Evolutionary conservation across 2,329 filamentous ascomycete genomes (phyloP).

Genomic region (Exophiala phaeomuriformis): DNA sequence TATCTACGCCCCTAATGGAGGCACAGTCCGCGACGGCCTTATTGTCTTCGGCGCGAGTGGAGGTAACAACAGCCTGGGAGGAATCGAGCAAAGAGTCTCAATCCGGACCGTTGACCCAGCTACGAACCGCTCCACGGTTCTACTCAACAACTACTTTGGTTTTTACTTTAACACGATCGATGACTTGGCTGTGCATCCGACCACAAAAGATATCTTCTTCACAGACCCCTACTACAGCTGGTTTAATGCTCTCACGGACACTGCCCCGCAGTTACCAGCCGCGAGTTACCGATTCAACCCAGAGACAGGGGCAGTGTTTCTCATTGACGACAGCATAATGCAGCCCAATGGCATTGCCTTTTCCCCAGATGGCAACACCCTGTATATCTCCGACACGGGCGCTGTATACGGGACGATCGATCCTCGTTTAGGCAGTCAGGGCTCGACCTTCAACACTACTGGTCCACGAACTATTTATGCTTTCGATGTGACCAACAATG

Average conservation of each 20-base stretch:
- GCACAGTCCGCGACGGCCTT: conserved; percentile 35
- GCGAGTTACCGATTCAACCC: conserved; percentile 38
- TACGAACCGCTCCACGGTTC: conserved; percentile 36
- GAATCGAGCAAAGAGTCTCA: conserved; percentile 35
- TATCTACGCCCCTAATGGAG: conserved; percentile 41
- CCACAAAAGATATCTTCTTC: conserved; percentile 44
- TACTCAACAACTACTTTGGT: conserved; percentile 44
- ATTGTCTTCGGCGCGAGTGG: conserved; percentile 38
- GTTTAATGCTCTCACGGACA: conserved; percentile 34
- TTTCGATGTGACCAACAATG: conserved; percentile 35
- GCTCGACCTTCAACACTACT: conserved; percentile 21
- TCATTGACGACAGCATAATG: conserved; percentile 36
- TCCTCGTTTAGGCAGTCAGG: conserved; percentile 25
- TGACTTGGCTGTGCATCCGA: conserved; percentile 37
- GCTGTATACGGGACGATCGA: conserved; percentile 28
- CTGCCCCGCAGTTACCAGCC: conserved; percentile 32
- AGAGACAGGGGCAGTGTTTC: conserved; percentile 30
- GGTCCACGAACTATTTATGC: conserved; percentile 29
- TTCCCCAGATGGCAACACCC: conserved; percentile 34
- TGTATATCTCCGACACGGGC: conserved; percentile 40
- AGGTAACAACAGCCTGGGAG: conserved; percentile 33
- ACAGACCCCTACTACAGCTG: conserved; percentile 41
- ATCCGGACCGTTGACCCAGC: conserved; percentile 41
- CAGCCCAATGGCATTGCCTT: conserved; percentile 41
- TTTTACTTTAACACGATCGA: conserved; percentile 41